phyloP scores from a whole-genome alignment of 225 moss, liverwort and hornwort genomes.

The Asterella californica region DNA sequence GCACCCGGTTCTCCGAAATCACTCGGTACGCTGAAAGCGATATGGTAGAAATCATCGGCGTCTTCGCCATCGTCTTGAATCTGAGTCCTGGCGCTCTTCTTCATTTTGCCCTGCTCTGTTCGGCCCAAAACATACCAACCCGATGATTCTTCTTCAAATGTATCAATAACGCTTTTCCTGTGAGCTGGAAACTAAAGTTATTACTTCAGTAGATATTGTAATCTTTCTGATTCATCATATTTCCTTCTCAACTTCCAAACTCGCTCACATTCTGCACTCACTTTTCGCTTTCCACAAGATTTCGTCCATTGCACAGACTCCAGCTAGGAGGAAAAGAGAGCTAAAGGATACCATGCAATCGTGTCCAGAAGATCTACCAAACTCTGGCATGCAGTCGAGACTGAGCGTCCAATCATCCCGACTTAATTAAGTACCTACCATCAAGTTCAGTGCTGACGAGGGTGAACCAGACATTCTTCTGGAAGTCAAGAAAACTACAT shows the following conservation, averaged over 20 bases:
- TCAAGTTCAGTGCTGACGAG: conserved; percentile 15
- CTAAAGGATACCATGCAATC: neutral
- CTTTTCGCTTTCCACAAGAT: neutral
- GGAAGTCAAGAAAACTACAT: neutral
- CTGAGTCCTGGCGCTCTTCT: conserved; percentile 8
- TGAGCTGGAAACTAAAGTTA: conserved; percentile 9
- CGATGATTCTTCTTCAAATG: neutral
- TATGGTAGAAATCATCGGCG: conserved; percentile 35
- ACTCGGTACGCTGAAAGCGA: conserved; percentile 34
- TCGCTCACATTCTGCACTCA: neutral
- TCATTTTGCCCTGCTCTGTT: neutral
- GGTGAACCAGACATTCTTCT: conserved; percentile 9
- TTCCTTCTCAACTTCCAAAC: neutral
- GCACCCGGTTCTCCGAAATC: conserved; percentile 54
- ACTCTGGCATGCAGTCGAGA: too few relatives aligned
- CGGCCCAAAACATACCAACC: conserved; percentile 2
- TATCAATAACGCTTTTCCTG: conserved; percentile 2
- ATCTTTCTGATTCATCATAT: neutral
- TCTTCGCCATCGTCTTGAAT: conserved; percentile 18
- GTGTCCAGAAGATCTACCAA: too few relatives aligned
- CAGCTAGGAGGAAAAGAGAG: neutral
- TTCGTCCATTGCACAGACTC: too few relatives aligned
- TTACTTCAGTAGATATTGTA: neutral
- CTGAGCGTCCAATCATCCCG: too few relatives aligned
- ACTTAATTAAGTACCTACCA: neutral